phyloP scores from a whole-genome alignment of 140 eudicot species.

The Cichorium intybus region DNA sequence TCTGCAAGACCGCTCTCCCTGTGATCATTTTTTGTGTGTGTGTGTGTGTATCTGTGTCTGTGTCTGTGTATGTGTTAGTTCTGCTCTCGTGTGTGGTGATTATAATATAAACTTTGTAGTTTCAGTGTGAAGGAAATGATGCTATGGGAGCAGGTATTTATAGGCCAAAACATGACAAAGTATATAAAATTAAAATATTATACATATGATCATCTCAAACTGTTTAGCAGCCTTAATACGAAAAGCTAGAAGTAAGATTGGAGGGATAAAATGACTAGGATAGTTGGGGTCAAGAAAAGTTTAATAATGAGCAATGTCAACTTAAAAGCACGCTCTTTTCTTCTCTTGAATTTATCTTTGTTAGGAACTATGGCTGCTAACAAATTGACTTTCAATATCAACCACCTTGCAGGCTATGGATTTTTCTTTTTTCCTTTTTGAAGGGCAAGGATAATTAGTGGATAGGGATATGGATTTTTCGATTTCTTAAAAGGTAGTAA shows the following conservation, averaged over 20 bases:
- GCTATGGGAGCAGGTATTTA: conserved; percentile 9
- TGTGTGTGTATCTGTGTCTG: not conserved
- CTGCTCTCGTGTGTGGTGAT: not conserved
- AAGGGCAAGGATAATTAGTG: too few species aligned
- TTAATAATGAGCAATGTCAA: not conserved
- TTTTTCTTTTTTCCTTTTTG: not conserved
- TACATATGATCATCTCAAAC: not conserved
- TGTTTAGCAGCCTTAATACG: conserved; percentile 8
- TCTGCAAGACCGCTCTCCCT: conserved; percentile 67
- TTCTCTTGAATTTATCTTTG: not conserved
- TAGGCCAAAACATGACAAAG: not conserved
- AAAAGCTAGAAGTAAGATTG: not conserved
- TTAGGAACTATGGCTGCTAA: not conserved
- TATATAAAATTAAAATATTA: not conserved
- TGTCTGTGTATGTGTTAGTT: not conserved
- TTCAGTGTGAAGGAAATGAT: conserved; percentile 5
- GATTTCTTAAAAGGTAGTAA: not conserved
- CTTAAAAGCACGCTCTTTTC: not conserved
- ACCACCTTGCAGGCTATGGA: not conserved
- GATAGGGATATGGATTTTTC: not conserved
- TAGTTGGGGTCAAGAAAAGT: not conserved
- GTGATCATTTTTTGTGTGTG: conserved; percentile 24
- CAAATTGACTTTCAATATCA: not conserved
- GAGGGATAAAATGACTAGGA: not conserved
- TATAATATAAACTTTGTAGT: not conserved